Evolutionary conservation across 2,329 filamentous ascomycete species (phyloP), one percentile per base, ranked within the genome.

Genomic region (Colletotrichum cereale): DNA sequence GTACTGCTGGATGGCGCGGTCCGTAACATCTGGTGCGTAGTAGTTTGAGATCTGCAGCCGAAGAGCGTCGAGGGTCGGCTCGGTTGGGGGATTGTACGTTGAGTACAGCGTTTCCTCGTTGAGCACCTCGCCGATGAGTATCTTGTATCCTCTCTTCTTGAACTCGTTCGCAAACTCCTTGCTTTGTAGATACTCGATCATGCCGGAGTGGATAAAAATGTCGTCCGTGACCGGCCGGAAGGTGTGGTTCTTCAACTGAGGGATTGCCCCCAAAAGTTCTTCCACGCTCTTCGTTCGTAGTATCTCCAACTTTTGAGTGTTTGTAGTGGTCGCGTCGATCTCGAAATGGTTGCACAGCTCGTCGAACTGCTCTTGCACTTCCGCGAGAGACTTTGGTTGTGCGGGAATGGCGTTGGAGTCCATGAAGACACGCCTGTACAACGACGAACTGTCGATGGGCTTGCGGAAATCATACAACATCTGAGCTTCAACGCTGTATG

Each of bases 31-130:
- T 2, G 81, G 79, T 0, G 82, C 79, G 68, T 86, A 85, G 72
- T 85, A 85, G 61, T 85, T 86, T 2, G 77, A 77, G 1, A 84
- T 71, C 66, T 85, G 82, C 2, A 80, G 68, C 5, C 76, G 73
- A 5, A 85, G 75, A 0, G 80, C 81, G 0, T 80, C 78, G 1
- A 82, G 10, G 16, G 77, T 78, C 10, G 76, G 74, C 47, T 79
- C 77, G 4, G 75, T 76, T 3, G 79, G 83, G 16, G 77, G 77
- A 56, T 82, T 85, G 69, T 81, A 84, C 21, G 77, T 80, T 0
- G 80, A 80, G 68, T 86, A 85, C 0, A 86, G 74, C 0, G 81
- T 83, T 58, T 85, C 82, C 62, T 86, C 83, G 67, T 85, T 83
- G 0, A 78, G 69, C 34, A 85, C 81, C 72, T 85, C 84, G 24